Conservation (phyloP, 2,329 filamentous ascomycete species). For the Fusarium mexicanum region DNA sequence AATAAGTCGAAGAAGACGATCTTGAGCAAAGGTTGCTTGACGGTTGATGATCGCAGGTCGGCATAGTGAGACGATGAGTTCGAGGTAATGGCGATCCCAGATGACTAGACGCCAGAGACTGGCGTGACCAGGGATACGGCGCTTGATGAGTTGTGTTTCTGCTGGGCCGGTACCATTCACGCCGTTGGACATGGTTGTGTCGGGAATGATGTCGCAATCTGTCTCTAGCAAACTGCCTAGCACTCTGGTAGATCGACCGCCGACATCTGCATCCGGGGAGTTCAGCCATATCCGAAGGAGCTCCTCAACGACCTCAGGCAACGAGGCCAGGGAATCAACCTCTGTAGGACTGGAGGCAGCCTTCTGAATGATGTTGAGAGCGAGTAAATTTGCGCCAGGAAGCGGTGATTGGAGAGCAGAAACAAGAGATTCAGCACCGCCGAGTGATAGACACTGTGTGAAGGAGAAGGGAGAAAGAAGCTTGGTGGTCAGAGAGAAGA, state of each 20-base stretch:
- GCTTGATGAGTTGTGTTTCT: conserved; percentile 50
- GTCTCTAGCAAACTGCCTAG: conserved; percentile 65
- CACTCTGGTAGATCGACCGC: conserved; percentile 61
- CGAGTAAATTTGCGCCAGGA: conserved; percentile 66
- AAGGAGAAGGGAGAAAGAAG: conserved; percentile 65
- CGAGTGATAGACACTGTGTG: conserved; percentile 60
- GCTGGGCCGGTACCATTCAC: conserved; percentile 40
- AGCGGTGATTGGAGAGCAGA: conserved; percentile 63
- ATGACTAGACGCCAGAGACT: conserved; percentile 65
- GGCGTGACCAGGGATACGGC: conserved; percentile 59
- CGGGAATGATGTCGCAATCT: conserved; percentile 57
- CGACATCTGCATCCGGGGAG: conserved; percentile 63
- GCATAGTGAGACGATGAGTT: conserved; percentile 53
- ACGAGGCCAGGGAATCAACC: conserved; percentile 59
- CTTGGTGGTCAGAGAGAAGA: conserved; percentile 64
- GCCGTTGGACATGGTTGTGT: conserved; percentile 29
- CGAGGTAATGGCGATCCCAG: conserved; percentile 55
- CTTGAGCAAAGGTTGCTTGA: conserved; percentile 62
- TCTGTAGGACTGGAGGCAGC: conserved; percentile 60
- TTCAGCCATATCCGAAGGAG: conserved; percentile 64
- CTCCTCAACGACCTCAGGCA: conserved; percentile 59
- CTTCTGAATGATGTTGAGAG: conserved; percentile 65
- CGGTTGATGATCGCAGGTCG: conserved; percentile 46
- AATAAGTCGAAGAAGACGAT: conserved; percentile 61
- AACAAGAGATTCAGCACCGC: conserved; percentile 61